Conservation (phyloP, 345 rosid species). For the Stellera chamaejasme region DNA sequence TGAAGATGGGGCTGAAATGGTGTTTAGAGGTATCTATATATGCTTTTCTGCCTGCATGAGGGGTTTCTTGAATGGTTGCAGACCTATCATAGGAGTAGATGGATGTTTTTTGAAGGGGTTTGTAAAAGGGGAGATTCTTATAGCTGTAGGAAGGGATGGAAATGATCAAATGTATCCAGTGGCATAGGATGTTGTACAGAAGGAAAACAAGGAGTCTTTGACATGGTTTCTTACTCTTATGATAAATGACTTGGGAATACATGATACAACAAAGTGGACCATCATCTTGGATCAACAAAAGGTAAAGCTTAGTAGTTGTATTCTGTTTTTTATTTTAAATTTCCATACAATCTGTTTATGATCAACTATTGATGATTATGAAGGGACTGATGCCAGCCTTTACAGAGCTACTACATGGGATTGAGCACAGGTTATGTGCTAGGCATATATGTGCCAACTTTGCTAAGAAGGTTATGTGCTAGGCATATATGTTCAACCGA, state of each 20-base stretch:
- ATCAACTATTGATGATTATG: too few species aligned
- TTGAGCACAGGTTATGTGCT: not conserved
- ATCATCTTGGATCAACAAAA: not conserved
- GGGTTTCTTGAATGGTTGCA: not conserved
- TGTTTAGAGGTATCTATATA: not conserved
- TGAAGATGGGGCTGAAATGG: not conserved
- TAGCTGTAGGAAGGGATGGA: not conserved
- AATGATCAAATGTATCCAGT: slow-evolving; percentile 2
- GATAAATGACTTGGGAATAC: not conserved
- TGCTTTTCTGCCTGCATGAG: not conserved
- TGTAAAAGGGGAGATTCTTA: not conserved
- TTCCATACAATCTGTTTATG: not conserved
- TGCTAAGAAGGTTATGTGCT: too few species aligned
- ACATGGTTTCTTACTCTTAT: not conserved
- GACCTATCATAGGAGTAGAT: not conserved
- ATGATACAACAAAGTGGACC: not conserved
- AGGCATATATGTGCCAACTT: not conserved
- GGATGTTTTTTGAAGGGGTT: not conserved
- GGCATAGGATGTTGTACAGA: not conserved
- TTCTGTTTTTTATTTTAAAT: not conserved
- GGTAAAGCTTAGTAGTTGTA: not conserved
- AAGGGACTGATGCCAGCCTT: not conserved
- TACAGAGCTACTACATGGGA: not conserved
- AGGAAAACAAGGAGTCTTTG: not conserved
- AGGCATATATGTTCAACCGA: too few species aligned